phyloP scores from a whole-genome alignment of 805 yeast genomes.

The Monosporozyma unispora region DNA sequence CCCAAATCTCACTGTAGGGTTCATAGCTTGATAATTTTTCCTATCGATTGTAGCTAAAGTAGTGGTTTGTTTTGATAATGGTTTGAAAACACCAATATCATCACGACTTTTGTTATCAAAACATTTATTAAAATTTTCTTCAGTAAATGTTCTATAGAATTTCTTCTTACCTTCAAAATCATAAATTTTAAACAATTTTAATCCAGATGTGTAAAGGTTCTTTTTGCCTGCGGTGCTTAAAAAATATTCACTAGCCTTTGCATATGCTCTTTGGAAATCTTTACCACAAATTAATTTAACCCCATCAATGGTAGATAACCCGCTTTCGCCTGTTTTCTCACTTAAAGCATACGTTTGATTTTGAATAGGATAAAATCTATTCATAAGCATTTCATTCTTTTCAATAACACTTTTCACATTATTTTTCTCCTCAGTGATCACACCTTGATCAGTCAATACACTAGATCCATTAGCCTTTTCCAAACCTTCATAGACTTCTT shows the following conservation, averaged over 20 bases:
- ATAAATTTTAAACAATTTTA: slow-evolving; percentile 47
- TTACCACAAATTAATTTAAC: slow-evolving; percentile 44
- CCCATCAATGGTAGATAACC: slow-evolving; percentile 53
- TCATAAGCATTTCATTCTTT: slow-evolving; percentile 26
- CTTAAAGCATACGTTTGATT: slow-evolving; percentile 52
- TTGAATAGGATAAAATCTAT: slow-evolving; percentile 52
- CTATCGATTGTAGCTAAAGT: slow-evolving; percentile 17
- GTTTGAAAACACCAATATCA: slow-evolving; percentile 13
- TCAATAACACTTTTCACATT: slow-evolving; percentile 1
- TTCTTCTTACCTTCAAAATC: slow-evolving; percentile 70
- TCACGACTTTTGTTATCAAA: slow-evolving; percentile 21
- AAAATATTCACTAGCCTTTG: slow-evolving; percentile 42
- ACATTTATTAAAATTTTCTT: slow-evolving; percentile 31
- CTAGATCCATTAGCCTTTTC: slow-evolving; percentile 23
- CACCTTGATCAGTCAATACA: slow-evolving; percentile 20
- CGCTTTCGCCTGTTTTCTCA: slow-evolving; percentile 34
- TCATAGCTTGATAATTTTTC: slow-evolving; percentile 21
- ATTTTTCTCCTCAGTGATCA: slow-evolving; percentile 18
- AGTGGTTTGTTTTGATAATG: slow-evolving; percentile 5
- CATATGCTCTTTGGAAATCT: slow-evolving; percentile 42
- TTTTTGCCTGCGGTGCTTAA: slow-evolving; percentile 34
- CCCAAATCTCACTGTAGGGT: slow-evolving; percentile 23
- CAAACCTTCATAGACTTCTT: slow-evolving; percentile 17
- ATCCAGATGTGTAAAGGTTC: slow-evolving; percentile 23
- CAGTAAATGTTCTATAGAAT: slow-evolving; percentile 56